Conservation (phyloP, 345 rosid species). For the Linum usitatissimum region DNA sequence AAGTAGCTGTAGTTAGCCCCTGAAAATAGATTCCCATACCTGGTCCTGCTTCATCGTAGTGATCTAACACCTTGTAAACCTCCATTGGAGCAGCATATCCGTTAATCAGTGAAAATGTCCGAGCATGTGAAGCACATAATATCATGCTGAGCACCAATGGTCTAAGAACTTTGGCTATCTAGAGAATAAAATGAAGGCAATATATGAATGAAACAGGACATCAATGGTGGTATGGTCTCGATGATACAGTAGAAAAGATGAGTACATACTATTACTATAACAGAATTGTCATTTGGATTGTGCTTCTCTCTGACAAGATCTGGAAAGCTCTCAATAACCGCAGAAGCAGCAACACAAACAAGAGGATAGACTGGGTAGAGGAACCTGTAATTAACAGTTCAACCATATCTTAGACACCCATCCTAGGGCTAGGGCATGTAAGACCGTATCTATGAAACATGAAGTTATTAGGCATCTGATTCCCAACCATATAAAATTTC, state of each 20-base stretch:
- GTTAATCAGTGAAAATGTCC: constrained; percentile 76
- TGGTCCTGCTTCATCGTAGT: constrained; percentile 67
- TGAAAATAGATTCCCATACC: constrained; percentile 28
- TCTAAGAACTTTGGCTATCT: constrained; percentile 65
- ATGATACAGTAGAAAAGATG: constrained; percentile 3
- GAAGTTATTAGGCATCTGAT: background rate
- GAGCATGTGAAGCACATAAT: constrained; percentile 75
- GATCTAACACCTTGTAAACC: constrained; percentile 79
- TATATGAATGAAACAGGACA: background rate
- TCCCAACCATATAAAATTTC: background rate
- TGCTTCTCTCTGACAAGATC: constrained; percentile 64
- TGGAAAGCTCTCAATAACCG: constrained; percentile 93
- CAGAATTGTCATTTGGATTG: constrained; percentile 35
- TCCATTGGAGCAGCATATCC: constrained; percentile 81
- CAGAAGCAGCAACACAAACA: constrained; percentile 87
- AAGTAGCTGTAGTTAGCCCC: background rate
- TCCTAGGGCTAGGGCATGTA: too few relatives aligned
- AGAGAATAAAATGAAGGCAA: constrained; percentile 20
- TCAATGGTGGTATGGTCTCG: background rate
- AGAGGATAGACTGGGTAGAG: constrained; percentile 93
- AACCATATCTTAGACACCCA: background rate
- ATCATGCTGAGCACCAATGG: constrained; percentile 67
- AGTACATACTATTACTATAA: constrained; percentile 44
- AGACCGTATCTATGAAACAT: too few relatives aligned
- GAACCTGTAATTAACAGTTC: constrained; percentile 40